phyloP scores from a whole-genome alignment of 1,284 basidiomycete genomes.

The Schizopora paradoxa region DNA sequence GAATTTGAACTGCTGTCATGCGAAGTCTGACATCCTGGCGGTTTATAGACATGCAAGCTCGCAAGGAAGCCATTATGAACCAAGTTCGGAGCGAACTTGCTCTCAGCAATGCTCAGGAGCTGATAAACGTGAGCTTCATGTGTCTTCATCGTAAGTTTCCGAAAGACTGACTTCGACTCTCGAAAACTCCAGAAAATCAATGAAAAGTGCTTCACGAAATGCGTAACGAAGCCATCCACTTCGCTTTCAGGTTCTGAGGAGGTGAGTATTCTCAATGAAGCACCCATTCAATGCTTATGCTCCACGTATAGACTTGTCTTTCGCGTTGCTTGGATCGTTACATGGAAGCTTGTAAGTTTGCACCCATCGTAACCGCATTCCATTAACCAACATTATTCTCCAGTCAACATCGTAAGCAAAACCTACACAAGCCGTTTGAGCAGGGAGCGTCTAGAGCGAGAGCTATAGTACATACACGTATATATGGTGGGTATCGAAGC shows the following conservation, averaged over 20 bases:
- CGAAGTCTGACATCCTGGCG: no score
- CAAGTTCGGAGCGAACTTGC: slow-evolving; percentile 68
- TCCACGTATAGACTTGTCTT: slow-evolving; percentile 57
- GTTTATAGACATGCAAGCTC: slow-evolving; percentile 29
- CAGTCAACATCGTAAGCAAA: slow-evolving; percentile 71
- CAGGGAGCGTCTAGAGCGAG: slow-evolving; percentile 41
- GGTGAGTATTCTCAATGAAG: slow-evolving; percentile 35
- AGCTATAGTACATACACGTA: no score
- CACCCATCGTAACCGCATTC: slow-evolving; percentile 9
- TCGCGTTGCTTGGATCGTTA: slow-evolving; percentile 74
- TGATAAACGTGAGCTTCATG: slow-evolving; percentile 60
- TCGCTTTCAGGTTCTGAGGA: slow-evolving; percentile 70
- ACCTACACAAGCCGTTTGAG: slow-evolving; percentile 57
- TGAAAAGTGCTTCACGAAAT: slow-evolving; percentile 73
- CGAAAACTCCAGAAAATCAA: slow-evolving; percentile 54
- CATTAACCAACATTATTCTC: no score
- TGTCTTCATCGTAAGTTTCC: neutral
- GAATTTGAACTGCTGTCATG: no score
- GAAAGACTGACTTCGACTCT: neutral
- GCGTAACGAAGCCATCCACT: slow-evolving; percentile 70
- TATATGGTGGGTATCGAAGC: no score
- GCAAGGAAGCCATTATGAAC: slow-evolving; percentile 69
- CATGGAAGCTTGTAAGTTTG: slow-evolving; percentile 72
- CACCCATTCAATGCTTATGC: neutral
- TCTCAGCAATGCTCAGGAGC: slow-evolving; percentile 72